These are phyloP conservation scores for Pholiota conissans DNA, from an alignment of 768 basidiomycete genomes.

Conservation along the genomic window DNA sequence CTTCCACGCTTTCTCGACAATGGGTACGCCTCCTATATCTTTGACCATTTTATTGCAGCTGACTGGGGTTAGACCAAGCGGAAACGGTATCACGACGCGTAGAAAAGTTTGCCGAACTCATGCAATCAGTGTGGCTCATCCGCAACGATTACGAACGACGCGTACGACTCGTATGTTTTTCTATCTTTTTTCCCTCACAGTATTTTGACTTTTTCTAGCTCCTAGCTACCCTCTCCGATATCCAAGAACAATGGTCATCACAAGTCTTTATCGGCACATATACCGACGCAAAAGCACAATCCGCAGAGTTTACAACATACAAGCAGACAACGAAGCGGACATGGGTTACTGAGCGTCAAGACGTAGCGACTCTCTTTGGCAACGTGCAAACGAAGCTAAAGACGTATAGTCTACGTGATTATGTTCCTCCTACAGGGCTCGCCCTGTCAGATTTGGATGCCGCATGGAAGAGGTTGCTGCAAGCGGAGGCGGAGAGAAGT, in stretches of 20 bases:
- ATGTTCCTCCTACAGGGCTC: constrained; percentile 75
- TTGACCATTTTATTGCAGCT: constrained; percentile 8
- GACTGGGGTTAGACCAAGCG: constrained; percentile 69
- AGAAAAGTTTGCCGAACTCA: constrained; percentile 93
- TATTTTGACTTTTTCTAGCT: constrained; percentile 40
- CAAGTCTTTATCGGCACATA: constrained; percentile 74
- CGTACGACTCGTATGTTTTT: constrained; percentile 56
- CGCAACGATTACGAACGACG: constrained; percentile 93
- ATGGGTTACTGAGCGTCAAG: constrained; percentile 91
- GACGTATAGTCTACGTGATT: constrained; percentile 87
- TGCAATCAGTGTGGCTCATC: constrained; percentile 88
- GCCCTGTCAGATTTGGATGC: constrained; percentile 71
- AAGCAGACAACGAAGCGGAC: constrained; percentile 83
- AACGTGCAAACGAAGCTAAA: constrained; percentile 93
- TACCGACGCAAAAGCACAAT: constrained; percentile 75
- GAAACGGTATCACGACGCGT: constrained; percentile 93
- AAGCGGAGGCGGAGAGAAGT: constrained; percentile 75
- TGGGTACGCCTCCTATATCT: constrained; percentile 57
- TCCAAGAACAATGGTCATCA: constrained; percentile 70
- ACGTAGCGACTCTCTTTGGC: constrained; percentile 82
- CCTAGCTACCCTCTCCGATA: constrained; percentile 63
- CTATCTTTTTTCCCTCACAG: constrained; percentile 1
- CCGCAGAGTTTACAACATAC: constrained; percentile 71
- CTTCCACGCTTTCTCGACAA: constrained; percentile 97
- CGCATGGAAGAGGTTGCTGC: constrained; percentile 73